Base-by-base conservation (phyloP, 257 asterid genomes). In the Jaltomata sinuosa region DNA sequence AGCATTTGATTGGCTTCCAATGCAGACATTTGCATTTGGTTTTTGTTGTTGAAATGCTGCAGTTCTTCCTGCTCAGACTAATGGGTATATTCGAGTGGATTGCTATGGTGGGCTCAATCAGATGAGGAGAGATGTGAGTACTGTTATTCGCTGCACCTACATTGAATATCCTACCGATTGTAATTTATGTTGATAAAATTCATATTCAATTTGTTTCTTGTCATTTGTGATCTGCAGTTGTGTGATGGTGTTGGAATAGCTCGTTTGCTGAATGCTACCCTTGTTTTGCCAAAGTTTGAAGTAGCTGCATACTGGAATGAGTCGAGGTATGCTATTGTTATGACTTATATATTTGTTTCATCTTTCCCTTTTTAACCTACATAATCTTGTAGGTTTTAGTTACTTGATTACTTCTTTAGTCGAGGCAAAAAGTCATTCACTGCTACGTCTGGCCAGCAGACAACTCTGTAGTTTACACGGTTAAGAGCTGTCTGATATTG, bases 61-160 rank as follows among this genome's bases (percentile, higher is more conserved):
- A 97, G 99, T 94, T 89, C 91, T 93, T 87, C 94, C 95, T 87
- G 94, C 88, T 83, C 88, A 91, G 89, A 91, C 87, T 82, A 97
- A 95, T 87, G 99, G 99, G 68, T 97, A 94, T 84, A 85, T 97
- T 85, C 94, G 99, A 62, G 95, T 97, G 87, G 99, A 97, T 91
- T 97, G 99, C 93, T 97, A 93, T 85, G 99, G 99, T 85, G 99
- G 99, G 79, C 99, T 97, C 89, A 97, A 97, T 89, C 99, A 97
- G 93, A 95, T 97, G 99, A 95, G 99, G 90, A 92, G 99, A 91
- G 99, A 97, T 86, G 99, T 97, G 84, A 91, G 98, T 91, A 34
- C 82, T 50, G 65, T 52, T 50, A 21, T 67, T 65, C 15, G 62
- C 45, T 49, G 40, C 11, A 49, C 42, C 6, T 42, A 38, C 47